Evolutionary conservation across 331 rosid species (phyloP).

Genomic region (Rhamnella rubrinervis): DNA sequence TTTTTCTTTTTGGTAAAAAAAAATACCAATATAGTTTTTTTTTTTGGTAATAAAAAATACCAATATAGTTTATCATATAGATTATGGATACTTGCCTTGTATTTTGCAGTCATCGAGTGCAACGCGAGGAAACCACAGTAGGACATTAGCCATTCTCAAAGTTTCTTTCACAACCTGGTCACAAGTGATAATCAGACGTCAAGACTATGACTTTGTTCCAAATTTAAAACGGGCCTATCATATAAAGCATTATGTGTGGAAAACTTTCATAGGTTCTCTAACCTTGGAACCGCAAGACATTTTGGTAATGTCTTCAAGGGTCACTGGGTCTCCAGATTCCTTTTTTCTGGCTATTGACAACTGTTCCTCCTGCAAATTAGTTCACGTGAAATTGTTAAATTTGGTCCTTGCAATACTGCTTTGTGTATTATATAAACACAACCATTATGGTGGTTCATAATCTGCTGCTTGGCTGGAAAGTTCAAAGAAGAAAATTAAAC

Average conservation of each 20-base stretch:
- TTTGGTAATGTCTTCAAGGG: conserved; percentile 53
- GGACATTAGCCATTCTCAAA: conserved; percentile 67
- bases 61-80: background rate
- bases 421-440: no score
- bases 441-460: no score
- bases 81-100: conserved; percentile 39
- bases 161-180: conserved; percentile 72
- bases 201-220: no score
- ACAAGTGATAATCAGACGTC: background rate
- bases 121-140: conserved; percentile 71
- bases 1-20: no score
- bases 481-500: no score
- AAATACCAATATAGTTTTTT: background rate
- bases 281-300: conserved; percentile 63
- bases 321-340: conserved; percentile 44
- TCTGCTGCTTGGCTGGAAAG: no score
- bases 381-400: conserved; percentile 8
- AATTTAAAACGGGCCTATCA: no score
- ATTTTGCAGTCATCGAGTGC: conserved; percentile 60
- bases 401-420: background rate
- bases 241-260: background rate
- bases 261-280: conserved; percentile 5
- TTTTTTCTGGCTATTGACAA: conserved; percentile 48
- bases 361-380: conserved; percentile 59
- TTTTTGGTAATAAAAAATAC: no score